Percentiles rank a stretch among this genome's conserved stretches.
phyloP scores from a whole-genome alignment of 2,329 filamentous ascomycete species.

The Penicillium sclerotiorum region DNA sequence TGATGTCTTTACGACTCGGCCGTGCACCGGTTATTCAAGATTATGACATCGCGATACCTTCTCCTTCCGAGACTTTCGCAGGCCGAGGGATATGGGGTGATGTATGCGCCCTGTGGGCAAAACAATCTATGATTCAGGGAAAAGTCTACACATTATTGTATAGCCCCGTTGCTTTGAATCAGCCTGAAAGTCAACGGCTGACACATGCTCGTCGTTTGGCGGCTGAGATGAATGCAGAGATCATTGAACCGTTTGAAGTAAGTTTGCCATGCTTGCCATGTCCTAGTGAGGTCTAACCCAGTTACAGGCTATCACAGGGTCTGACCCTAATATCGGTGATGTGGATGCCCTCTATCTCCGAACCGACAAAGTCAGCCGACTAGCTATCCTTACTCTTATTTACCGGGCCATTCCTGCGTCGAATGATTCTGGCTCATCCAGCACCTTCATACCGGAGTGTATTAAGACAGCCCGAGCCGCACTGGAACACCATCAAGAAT shows the following conservation, averaged over 20 bases:
- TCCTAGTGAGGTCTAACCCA: not conserved
- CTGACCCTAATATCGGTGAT: conserved; percentile 19
- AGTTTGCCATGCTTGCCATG: not conserved
- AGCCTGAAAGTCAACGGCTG: conserved; percentile 29
- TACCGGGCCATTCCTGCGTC: conserved; percentile 44
- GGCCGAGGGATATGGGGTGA: conserved; percentile 42
- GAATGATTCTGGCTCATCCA: conserved; percentile 20
- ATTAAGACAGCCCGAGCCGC: conserved; percentile 41
- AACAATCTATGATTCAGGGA: conserved; percentile 59
- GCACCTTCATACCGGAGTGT: conserved; percentile 41
- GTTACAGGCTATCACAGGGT: conserved; percentile 11
- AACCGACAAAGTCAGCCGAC: conserved; percentile 40
- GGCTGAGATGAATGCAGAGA: conserved; percentile 28
- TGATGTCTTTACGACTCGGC: conserved; percentile 61
- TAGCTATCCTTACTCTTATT: conserved; percentile 42
- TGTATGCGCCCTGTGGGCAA: conserved; percentile 59
- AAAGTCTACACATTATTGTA: conserved; percentile 63
- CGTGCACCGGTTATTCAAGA: conserved; percentile 61
- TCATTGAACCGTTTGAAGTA: conserved; percentile 37
- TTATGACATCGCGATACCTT: conserved; percentile 58
- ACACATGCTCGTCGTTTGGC: conserved; percentile 33
- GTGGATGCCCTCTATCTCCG: conserved; percentile 33
- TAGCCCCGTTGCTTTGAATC: conserved; percentile 33
- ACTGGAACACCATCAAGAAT: conserved; percentile 36
- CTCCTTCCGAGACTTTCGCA: conserved; percentile 23